A percentile compares a stretch with the other conserved stretches of the same genome.
These are phyloP conservation scores for Nannochloris sp. DNA, from an alignment of 139 green algal species.

Conservation along the genomic window DNA sequence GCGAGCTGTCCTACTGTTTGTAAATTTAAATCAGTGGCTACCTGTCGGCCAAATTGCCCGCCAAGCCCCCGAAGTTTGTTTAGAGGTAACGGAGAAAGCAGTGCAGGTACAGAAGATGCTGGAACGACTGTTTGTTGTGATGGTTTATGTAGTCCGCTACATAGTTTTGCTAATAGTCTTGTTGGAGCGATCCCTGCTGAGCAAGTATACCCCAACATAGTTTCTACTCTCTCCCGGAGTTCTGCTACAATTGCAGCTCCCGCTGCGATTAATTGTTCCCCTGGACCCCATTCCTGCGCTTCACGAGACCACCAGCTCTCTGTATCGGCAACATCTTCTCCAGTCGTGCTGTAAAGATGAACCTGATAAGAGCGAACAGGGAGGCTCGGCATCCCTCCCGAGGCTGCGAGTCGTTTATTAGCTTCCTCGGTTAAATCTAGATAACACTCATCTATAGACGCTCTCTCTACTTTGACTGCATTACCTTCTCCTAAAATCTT, in stretches of 20 bases:
- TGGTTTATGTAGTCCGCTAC: constrained; percentile 85
- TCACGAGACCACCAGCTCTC: constrained; percentile 48
- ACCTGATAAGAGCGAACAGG: constrained; percentile 11
- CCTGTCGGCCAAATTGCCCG: constrained; percentile 69
- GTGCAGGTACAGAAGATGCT: constrained; percentile 29
- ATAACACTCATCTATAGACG: constrained; percentile 71
- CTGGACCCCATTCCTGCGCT: constrained; percentile 23
- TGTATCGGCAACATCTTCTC: constrained; percentile 41
- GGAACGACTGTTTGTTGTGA: constrained; percentile 73
- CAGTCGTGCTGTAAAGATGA: not conserved
- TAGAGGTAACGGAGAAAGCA: constrained; percentile 62
- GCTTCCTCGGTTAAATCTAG: constrained; percentile 65
- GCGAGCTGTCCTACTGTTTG: constrained; percentile 62
- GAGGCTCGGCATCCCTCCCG: constrained; percentile 6
- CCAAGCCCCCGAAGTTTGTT: constrained; percentile 54
- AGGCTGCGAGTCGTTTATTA: constrained; percentile 23
- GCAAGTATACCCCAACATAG: constrained; percentile 71
- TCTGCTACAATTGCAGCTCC: constrained; percentile 44
- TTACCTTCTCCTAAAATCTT: constrained; percentile 10
- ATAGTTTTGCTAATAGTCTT: constrained; percentile 85
- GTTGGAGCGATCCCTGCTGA: constrained; percentile 62
- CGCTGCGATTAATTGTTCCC: constrained; percentile 57
- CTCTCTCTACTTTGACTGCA: constrained; percentile 47
- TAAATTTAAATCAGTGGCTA: constrained; percentile 43
- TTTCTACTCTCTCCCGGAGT: constrained; percentile 46